A percentile compares a stretch with the other conserved stretches of the same genome.
These are phyloP conservation scores for Lumnitzera racemosa DNA, from an alignment of 345 rosid genomes.

Conservation along the genomic window DNA sequence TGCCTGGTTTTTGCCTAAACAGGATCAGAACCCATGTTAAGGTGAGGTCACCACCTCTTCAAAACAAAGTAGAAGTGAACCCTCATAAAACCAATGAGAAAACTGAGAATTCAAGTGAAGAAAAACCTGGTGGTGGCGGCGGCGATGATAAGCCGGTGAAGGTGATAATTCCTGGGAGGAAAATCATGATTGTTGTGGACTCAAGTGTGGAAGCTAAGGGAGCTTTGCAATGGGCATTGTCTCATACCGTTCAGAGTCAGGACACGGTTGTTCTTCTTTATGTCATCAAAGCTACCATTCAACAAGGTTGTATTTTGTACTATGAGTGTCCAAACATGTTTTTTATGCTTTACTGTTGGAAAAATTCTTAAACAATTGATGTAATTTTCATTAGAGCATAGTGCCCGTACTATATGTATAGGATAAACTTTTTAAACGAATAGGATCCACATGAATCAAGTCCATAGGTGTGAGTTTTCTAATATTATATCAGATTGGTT, in stretches of 20 bases:
- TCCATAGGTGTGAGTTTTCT: no score
- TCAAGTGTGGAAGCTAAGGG: slow-evolving; percentile 65
- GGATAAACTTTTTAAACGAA: no score
- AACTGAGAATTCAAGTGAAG: slow-evolving; percentile 5
- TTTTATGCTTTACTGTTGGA: neutral
- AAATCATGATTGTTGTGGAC: slow-evolving; percentile 80
- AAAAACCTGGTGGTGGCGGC: neutral
- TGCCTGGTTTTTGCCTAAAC: slow-evolving; percentile 69
- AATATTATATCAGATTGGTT: neutral
- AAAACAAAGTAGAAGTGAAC: slow-evolving; percentile 22
- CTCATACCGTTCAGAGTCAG: slow-evolving; percentile 72
- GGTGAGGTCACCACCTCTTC: slow-evolving; percentile 57
- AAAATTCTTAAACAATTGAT: neutral
- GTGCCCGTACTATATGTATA: no score
- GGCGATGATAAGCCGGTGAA: slow-evolving; percentile 16
- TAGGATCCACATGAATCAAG: no score
- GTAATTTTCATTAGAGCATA: no score
- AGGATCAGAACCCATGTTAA: slow-evolving; percentile 68
- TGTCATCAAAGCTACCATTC: slow-evolving; percentile 48
- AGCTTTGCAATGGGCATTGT: slow-evolving; percentile 87
- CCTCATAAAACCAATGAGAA: slow-evolving; percentile 13
- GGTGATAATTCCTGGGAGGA: slow-evolving; percentile 37
- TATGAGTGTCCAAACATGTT: neutral
- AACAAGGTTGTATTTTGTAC: slow-evolving; percentile 27
- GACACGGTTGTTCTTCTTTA: slow-evolving; percentile 66